Evolutionary conservation across 2,329 filamentous ascomycete species (phyloP).

Genomic region (Monilinia fructigena): DNA sequence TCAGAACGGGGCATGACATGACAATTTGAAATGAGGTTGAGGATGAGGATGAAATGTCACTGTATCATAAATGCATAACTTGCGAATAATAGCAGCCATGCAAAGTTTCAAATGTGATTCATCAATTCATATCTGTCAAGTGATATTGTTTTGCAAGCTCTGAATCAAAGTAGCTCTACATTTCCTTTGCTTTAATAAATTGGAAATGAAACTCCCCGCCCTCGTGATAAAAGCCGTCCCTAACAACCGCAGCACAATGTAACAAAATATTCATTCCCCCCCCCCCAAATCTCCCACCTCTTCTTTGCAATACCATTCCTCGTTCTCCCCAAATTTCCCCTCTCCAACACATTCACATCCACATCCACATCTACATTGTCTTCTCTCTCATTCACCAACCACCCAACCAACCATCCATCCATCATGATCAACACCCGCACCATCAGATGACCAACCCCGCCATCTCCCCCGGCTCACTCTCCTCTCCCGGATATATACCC

Average conservation of each 20-base stretch:
- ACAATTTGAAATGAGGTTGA: slow-evolving; percentile 13
- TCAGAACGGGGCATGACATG: slow-evolving; percentile 21
- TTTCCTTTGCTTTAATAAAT: background rate
- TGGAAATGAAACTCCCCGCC: background rate
- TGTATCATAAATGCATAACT: slow-evolving; percentile 41
- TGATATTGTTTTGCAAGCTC: background rate
- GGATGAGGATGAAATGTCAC: slow-evolving; percentile 30
- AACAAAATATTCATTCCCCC: background rate
- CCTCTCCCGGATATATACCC: slow-evolving; percentile 54
- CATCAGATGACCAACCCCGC: slow-evolving; percentile 59
- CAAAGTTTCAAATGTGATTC: slow-evolving; percentile 12
- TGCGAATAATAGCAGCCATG: slow-evolving; percentile 30
- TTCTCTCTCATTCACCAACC: slow-evolving; percentile 4
- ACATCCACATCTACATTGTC: background rate
- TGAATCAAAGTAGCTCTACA: background rate
- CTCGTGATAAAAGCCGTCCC: background rate
- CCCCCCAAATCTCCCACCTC: too few relatives aligned
- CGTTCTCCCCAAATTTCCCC: background rate
- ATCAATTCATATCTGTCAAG: background rate
- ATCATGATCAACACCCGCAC: background rate
- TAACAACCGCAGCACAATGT: too few relatives aligned
- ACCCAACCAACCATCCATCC: too few relatives aligned
- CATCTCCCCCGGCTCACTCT: slow-evolving; percentile 60
- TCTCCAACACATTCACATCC: background rate
- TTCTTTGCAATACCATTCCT: background rate